Base-by-base conservation (phyloP, 495 filamentous ascomycete genomes). In the Achaetomiella virescens region DNA sequence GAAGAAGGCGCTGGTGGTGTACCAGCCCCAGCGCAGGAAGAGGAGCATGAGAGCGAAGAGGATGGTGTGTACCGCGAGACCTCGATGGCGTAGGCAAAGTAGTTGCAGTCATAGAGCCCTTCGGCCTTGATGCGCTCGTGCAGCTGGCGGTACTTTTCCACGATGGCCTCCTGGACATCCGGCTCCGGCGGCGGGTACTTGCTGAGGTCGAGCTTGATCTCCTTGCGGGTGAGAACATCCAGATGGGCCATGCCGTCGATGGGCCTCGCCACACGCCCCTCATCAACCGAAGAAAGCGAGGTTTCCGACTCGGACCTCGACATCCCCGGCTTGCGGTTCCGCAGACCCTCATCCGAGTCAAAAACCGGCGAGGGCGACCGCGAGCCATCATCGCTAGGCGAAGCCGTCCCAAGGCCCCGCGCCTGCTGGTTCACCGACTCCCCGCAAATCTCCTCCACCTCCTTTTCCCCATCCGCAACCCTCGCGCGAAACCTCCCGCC, bases 61-160 rank as follows among this genome's bases (percentile, higher is more conserved):
- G 40, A 87, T 70, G 4, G 73, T 71, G 73, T 71, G 64, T 96
- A 97, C n/a, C 93, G 86, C 48, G 72, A 71, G 54, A 73, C 67
- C 66, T 98, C 93, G 55, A 88, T 76, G 38, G 80, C 78, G 68
- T 98, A 98, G 25, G 84, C 82, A 41, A 68, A 80, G 71, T 97
- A 98, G 61, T 89, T 86, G 77, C 92, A 97, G 31, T 90, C 61
- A 67, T 88, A 98, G 12, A 97, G 80, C 1, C 85, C 84, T 66
- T 88, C 89, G 10, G 74, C 82, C 59, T 78, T 75, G 55, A 98
- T 82, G 37, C 82, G 83, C 48, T 85, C 63, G 61, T 89, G 72
- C 53, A 98, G 74, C 4, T 78, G 71, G 15, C 89, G 85, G 66
- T 98, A 98, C 66, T 88, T 93, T 18, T 72, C 73, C 51, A 88